Evolutionary conservation across 2,329 filamentous ascomycete species (phyloP).

Genomic region (Exophiala sideris): DNA sequence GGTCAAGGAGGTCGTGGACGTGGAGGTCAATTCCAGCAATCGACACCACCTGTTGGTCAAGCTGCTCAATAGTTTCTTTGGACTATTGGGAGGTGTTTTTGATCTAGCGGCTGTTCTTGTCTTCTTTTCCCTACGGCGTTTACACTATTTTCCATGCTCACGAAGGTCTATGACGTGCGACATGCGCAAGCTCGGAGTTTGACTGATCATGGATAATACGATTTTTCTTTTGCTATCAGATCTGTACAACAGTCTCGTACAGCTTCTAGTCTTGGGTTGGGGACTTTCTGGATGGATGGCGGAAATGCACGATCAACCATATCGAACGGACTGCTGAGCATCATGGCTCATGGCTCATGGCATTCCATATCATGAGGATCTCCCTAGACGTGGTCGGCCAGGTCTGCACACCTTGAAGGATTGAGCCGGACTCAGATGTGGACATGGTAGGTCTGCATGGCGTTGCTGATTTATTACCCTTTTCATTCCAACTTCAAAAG

Average conservation of each 20-base stretch:
- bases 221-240: conserved; percentile 15
- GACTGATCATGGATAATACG: conserved; percentile 20
- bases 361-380: conserved; percentile 17
- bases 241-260: conserved; percentile 25
- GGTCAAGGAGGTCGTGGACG: conserved; percentile 41
- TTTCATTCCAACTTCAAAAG: conserved; percentile 3
- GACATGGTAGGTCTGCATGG: conserved; percentile 21
- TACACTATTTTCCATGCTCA: conserved; percentile 18
- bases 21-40: conserved; percentile 18
- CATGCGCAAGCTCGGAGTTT: conserved; percentile 28
- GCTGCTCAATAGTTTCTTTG: conserved; percentile 15
- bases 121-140: conserved; percentile 17
- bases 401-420: conserved; percentile 11
- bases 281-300: conserved; percentile 21
- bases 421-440: conserved; percentile 9
- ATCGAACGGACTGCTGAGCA: neutral
- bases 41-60: conserved; percentile 15
- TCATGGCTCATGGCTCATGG: conserved; percentile 14
- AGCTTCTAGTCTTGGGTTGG: conserved; percentile 16
- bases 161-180: conserved; percentile 27
- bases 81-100: neutral
- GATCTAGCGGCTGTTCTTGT: conserved; percentile 14
- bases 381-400: conserved; percentile 2
- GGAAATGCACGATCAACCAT: neutral
- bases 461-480: conserved; percentile 17